Conservation (phyloP, 1,284 basidiomycete species). For the Wallemia ichthyophaga region DNA sequence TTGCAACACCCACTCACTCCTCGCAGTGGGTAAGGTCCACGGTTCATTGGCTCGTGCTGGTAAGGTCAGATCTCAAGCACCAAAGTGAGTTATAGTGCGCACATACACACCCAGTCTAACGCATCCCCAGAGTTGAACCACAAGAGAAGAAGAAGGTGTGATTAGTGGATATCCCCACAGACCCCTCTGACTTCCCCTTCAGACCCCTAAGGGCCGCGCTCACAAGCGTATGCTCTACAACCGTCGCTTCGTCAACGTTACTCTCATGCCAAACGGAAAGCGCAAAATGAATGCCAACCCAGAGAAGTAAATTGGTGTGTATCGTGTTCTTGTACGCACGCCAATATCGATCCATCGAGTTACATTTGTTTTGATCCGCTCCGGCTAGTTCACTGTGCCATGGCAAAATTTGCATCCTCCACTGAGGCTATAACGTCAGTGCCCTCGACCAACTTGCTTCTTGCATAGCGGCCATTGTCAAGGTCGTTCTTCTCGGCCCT, state of each 20-base stretch:
- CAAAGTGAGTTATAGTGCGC: slow-evolving; percentile 24
- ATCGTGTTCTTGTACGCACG: no score
- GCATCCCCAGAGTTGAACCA: slow-evolving; percentile 33
- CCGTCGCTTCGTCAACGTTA: slow-evolving; percentile 90
- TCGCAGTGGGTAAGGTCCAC: slow-evolving; percentile 46
- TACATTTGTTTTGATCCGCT: not conserved
- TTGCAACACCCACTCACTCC: not conserved
- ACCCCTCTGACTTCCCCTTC: not conserved
- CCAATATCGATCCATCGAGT: no score
- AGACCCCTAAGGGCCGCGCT: slow-evolving; percentile 75
- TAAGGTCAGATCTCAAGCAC: slow-evolving; percentile 94
- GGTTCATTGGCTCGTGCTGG: slow-evolving; percentile 98
- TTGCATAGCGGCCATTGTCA: slow-evolving; percentile 1
- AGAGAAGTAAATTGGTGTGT: slow-evolving; percentile 11
- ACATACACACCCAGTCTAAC: slow-evolving; percentile 2
- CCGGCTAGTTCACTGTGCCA: no score
- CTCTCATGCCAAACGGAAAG: slow-evolving; percentile 66
- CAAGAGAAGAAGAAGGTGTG: slow-evolving; percentile 65
- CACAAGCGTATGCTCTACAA: slow-evolving; percentile 89
- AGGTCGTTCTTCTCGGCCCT: slow-evolving; percentile 42
- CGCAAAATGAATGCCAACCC: slow-evolving; percentile 38
- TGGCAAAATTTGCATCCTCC: not conserved
- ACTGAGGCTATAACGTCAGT: not conserved
- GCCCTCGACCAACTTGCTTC: not conserved
- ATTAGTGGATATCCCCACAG: not conserved